Conservation (phyloP, 164 flowering plant genomes). For the grape (Vitis vinifera) region ASM3070453v1 NC_081808.1:20803001-20803500, state of each 20-base stretch:
- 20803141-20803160: constrained; percentile 74
- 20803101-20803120: constrained; percentile 83
- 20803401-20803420: constrained; percentile 29
- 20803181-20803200: constrained; percentile 66
- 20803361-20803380: constrained; percentile 26
- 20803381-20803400: constrained; percentile 38
- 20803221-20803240: not conserved
- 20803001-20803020: constrained; percentile 40
- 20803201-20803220: constrained; percentile 58
- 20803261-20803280: not conserved
- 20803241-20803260: not conserved
- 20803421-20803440: constrained; percentile 15
- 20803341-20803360: constrained; percentile 9
- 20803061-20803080: constrained; percentile 86
- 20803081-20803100: constrained; percentile 88
- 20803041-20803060: constrained; percentile 67
- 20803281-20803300: not conserved
- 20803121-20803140: constrained; percentile 59
- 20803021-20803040: constrained; percentile 45
- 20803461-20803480: constrained; percentile 37
- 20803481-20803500: not conserved
- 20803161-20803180: constrained; percentile 65
- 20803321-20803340: constrained; percentile 19
- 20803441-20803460: constrained; percentile 16
- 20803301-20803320: not conserved